Evolutionary conservation across 176 grass and related monocot species (phyloP).

Genomic region (Cenchrus purpureus): DNA sequence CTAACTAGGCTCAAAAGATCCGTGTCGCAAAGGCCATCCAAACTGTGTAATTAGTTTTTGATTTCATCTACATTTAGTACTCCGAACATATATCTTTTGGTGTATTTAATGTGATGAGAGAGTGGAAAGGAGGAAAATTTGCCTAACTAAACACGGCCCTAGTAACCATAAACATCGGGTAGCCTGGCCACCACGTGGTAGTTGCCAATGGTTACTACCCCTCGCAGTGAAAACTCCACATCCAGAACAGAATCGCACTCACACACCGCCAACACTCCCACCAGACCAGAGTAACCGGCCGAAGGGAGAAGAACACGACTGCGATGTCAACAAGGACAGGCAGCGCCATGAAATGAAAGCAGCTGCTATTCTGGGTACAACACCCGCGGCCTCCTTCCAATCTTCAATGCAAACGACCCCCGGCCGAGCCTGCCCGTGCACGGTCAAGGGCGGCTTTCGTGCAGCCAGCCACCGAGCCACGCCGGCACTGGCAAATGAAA

Average conservation of each 20-base stretch:
- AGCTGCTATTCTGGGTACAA: conserved; percentile 2
- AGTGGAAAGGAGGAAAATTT: too few relatives aligned
- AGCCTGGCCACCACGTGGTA: conserved; percentile 47
- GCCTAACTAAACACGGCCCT: too few relatives aligned
- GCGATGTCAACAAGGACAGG: neutral
- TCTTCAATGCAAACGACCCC: neutral
- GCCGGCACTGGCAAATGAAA: neutral
- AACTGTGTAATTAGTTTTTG: too few relatives aligned
- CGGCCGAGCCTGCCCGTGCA: neutral
- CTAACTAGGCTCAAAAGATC: too few relatives aligned
- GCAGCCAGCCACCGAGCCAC: conserved; percentile 11
- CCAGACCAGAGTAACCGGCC: too few relatives aligned
- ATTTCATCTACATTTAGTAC: too few relatives aligned
- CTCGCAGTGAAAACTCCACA: conserved; percentile 4
- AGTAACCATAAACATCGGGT: conserved; percentile 22
- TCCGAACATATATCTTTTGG: too few relatives aligned
- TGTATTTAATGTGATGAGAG: too few relatives aligned
- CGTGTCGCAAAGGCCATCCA: too few relatives aligned
- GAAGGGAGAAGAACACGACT: too few relatives aligned
- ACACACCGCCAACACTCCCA: too few relatives aligned
- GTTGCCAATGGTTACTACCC: conserved; percentile 16
- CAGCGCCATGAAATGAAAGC: conserved; percentile 33
- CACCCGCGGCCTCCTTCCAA: neutral
- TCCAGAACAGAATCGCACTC: neutral
- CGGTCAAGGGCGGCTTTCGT: neutral